These are phyloP conservation scores for Adansonia madagascariensis DNA, from an alignment of 441 rosid genomes.

Conservation along the genomic window DNA sequence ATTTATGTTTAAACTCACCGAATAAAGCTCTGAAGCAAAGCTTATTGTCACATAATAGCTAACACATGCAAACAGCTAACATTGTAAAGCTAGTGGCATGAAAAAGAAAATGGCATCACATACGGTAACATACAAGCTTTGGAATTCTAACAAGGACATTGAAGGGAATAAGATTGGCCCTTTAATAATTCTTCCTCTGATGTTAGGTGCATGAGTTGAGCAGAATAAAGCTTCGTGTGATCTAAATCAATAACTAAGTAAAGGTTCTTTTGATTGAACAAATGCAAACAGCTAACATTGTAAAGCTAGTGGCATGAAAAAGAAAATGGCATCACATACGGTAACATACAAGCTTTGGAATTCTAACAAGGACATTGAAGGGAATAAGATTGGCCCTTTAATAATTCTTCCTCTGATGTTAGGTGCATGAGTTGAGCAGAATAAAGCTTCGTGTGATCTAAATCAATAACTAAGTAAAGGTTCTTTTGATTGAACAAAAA, in stretches of 20 bases:
- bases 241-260: conserved; percentile 88
- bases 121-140: neutral
- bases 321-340: neutral
- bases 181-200: conserved; percentile 80
- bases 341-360: neutral
- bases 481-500: conserved; percentile 57
- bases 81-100: neutral
- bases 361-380: conserved; percentile 53
- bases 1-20: neutral
- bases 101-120: neutral
- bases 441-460: conserved; percentile 87
- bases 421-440: conserved; percentile 64
- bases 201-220: conserved; percentile 57
- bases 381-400: conserved; percentile 66
- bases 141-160: conserved; percentile 50
- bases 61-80: neutral
- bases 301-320: neutral
- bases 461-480: conserved; percentile 80
- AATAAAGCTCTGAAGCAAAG: neutral
- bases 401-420: conserved; percentile 74
- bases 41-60: neutral
- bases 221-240: conserved; percentile 83
- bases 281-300: neutral
- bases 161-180: conserved; percentile 59
- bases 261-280: conserved; percentile 57